phyloP scores from a whole-genome alignment of 73 alveolate species.

The Paramecium tetraurelia region DNA sequence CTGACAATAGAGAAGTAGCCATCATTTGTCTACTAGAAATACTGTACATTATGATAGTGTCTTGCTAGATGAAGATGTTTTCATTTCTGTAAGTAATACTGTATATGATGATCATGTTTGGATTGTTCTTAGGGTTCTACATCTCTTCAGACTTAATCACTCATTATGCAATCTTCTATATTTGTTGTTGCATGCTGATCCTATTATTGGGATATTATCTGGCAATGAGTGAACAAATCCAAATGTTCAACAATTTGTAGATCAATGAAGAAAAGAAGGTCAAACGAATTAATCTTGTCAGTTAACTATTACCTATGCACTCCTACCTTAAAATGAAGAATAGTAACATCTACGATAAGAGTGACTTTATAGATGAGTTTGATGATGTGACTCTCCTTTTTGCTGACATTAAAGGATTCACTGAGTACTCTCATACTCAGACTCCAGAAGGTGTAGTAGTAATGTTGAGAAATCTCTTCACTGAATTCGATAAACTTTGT shows the following conservation, averaged over 20 bases:
- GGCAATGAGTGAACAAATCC: slow-evolving; percentile 20
- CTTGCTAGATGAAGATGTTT: neutral
- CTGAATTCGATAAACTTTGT: slow-evolving; percentile 59
- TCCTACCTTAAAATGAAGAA: slow-evolving; percentile 29
- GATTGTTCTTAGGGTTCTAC: slow-evolving; percentile 26
- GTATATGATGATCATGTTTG: neutral
- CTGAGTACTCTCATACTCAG: slow-evolving; percentile 38
- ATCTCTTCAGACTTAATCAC: neutral
- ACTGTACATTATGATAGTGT: neutral
- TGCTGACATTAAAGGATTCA: slow-evolving; percentile 66
- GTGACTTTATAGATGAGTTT: slow-evolving; percentile 60
- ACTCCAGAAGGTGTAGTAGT: slow-evolving; percentile 59
- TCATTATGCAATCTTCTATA: neutral
- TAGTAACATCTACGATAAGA: neutral
- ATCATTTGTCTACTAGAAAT: neutral
- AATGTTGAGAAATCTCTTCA: slow-evolving; percentile 56
- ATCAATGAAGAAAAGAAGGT: slow-evolving; percentile 34
- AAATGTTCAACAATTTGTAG: slow-evolving; percentile 21
- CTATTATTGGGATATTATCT: neutral
- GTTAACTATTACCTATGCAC: slow-evolving; percentile 41
- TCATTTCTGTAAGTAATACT: neutral
- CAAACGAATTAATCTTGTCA: neutral
- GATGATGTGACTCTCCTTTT: slow-evolving; percentile 61
- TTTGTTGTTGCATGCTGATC: neutral
- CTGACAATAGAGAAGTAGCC: slow-evolving; percentile 22